phyloP scores from a whole-genome alignment of 106 monocot species.

The Agapanthus africanus region DNA sequence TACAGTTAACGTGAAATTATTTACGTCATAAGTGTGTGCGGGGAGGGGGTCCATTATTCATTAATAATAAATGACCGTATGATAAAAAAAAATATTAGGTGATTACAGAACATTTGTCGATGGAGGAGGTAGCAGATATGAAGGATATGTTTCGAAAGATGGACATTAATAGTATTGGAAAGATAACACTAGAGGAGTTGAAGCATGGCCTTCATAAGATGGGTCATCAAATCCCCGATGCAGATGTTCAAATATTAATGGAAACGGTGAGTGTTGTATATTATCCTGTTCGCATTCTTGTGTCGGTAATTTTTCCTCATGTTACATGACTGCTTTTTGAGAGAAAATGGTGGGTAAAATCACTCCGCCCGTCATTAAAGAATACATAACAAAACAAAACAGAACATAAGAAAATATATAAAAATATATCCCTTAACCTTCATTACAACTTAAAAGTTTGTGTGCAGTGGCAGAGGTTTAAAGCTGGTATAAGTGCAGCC shows the following conservation, averaged over 20 bases:
- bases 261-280: constrained; percentile 14
- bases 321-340: neutral
- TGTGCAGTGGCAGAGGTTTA: too few species aligned
- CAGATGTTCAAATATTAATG: constrained; percentile 30
- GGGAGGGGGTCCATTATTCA: too few species aligned
- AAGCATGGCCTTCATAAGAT: constrained; percentile 20
- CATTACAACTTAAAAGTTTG: too few species aligned
- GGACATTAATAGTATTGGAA: constrained; percentile 14
- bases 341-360: neutral
- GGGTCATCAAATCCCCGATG: constrained; percentile 21
- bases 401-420: neutral
- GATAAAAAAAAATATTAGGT: constrained; percentile 15
- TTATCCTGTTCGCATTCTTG: neutral
- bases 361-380: too few species aligned
- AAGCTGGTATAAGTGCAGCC: too few species aligned
- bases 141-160: constrained; percentile 23
- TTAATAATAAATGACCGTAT: too few species aligned
- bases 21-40: too few species aligned
- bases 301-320: neutral
- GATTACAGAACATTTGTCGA: constrained; percentile 17
- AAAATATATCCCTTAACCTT: neutral
- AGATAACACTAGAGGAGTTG: constrained; percentile 14
- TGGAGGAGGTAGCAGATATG: constrained; percentile 17
- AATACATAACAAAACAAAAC: too few species aligned
- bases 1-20: too few species aligned